Base-by-base conservation (phyloP, 768 basidiomycete genomes). In the Paxillus ammoniavirescens region DNA sequence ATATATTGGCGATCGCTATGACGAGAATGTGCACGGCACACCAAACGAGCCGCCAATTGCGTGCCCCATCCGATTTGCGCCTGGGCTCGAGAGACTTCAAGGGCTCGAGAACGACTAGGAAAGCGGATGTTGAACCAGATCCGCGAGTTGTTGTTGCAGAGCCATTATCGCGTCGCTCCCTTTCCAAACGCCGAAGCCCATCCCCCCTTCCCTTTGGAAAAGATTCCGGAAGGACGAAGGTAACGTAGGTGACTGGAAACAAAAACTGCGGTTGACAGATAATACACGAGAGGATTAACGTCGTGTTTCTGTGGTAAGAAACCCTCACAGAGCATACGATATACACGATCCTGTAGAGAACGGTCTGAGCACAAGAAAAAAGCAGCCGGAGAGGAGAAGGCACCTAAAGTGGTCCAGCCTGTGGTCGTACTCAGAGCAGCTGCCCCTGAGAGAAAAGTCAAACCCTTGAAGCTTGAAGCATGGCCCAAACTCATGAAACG, bases 401-500 rank as follows among this genome's bases (percentile, higher is more conserved):
- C 21, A 67, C 71, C 71, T 43, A 72, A 38, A 4, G 51, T 45
- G 8, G 54, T n/a, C 71, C 70, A 73, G 12, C 71, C 71, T 7
- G 57, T 33, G 8, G 66, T 52, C 26, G 56, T 60, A 21, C 64
- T 72, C 35, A 72, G 42, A 10, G 61, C 44, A 0, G 63, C 26
- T 21, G 70, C 67, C 46, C 71, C 71, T 50, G 13, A 26, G 30
- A 9, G 33, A 30, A 13, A 2, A 4, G 44, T 69, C 13, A 65
- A 55, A 38, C 13, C 17, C 8, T 44, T 4, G 26, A 26, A 26
- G 26, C 26, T 26, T 4, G 26, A 37, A 33, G 10, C 7, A 26
- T 9, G 43, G 33, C 5, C 8, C 7, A 8, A 38, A 3, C 5
- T 47, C 12, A 12, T 6, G 31, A 1, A 40, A 44, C 45, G 15